These are phyloP conservation scores for Phytopythium helicoides DNA, from an alignment of 352 stramenopile species.

Conservation along the genomic window DNA sequence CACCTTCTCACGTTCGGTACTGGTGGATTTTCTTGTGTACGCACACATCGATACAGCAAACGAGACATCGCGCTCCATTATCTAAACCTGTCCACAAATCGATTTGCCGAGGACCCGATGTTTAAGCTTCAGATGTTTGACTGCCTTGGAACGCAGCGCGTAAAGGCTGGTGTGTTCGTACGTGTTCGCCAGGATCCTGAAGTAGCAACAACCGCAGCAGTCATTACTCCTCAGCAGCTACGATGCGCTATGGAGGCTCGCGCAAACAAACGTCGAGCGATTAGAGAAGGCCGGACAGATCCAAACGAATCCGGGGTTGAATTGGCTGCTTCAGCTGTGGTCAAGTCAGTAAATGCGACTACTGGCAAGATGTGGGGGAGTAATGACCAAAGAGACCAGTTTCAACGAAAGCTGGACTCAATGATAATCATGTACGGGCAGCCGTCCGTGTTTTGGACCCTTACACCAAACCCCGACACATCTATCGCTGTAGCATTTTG, in stretches of 20 bases:
- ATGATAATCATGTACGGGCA: slow-evolving; percentile 15
- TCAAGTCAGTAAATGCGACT: slow-evolving; percentile 11
- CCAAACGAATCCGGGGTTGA: background rate
- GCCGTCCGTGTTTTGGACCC: slow-evolving; percentile 27
- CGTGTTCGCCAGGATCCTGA: slow-evolving; percentile 13
- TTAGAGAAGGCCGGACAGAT: too few relatives aligned
- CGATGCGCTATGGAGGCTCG: background rate
- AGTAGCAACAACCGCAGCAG: slow-evolving; percentile 7
- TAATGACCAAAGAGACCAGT: slow-evolving; percentile 18
- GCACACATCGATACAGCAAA: slow-evolving; percentile 12
- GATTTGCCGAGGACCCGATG: slow-evolving; percentile 17
- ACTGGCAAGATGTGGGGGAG: slow-evolving; percentile 23
- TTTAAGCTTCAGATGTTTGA: slow-evolving; percentile 29
- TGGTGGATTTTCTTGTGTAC: slow-evolving; percentile 11
- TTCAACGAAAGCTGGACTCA: slow-evolving; percentile 12
- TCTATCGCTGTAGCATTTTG: slow-evolving; percentile 20
- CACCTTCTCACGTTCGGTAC: slow-evolving; percentile 19
- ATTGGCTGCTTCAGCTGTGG: background rate
- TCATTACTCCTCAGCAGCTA: slow-evolving; percentile 12
- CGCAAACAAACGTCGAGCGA: background rate
- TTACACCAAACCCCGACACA: slow-evolving; percentile 25
- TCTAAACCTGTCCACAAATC: slow-evolving; percentile 18
- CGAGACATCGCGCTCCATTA: slow-evolving; percentile 24
- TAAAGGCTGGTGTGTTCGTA: slow-evolving; percentile 17
- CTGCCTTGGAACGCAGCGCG: slow-evolving; percentile 9